phyloP scores from a whole-genome alignment of 2,329 filamentous ascomycete genomes.

The Penicillium concentricum region DNA sequence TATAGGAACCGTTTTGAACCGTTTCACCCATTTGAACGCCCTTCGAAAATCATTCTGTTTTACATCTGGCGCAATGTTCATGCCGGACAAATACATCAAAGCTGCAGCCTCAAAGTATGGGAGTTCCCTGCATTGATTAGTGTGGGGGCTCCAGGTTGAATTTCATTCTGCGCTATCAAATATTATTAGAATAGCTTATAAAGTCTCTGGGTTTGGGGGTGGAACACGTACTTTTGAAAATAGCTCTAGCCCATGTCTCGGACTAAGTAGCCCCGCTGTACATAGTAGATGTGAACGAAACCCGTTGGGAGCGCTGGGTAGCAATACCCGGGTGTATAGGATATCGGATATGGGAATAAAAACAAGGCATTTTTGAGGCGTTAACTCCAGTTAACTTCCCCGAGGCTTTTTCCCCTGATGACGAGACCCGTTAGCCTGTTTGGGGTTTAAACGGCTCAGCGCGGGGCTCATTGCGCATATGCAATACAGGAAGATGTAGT shows the following conservation, averaged over 20 bases:
- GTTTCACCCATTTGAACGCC: background rate
- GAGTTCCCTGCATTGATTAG: background rate
- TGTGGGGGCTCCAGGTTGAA: background rate
- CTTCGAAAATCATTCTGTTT: no score
- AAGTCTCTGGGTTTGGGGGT: no score
- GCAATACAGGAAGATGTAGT: background rate
- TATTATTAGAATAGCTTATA: no score
- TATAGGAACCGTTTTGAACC: background rate
- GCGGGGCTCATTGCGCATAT: slow-evolving; percentile 4
- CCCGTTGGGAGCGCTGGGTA: background rate
- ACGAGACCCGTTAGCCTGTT: background rate
- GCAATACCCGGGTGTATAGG: background rate
- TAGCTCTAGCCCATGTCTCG: background rate
- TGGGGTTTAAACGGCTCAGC: background rate
- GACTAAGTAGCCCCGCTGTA: slow-evolving; percentile 5
- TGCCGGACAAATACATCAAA: background rate
- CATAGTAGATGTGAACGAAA: background rate
- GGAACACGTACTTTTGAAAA: slow-evolving; percentile 8
- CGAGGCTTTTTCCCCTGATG: background rate
- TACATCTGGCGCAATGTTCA: no score
- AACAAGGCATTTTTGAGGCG: background rate
- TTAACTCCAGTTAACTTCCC: background rate
- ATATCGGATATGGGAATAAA: background rate
- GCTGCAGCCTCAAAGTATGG: background rate
- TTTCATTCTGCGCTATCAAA: background rate